Evolutionary conservation across 169 alveolate genomes (phyloP), one percentile per base, ranked within the genome.

Genomic region (Plasmodium reichenowi): DNA sequence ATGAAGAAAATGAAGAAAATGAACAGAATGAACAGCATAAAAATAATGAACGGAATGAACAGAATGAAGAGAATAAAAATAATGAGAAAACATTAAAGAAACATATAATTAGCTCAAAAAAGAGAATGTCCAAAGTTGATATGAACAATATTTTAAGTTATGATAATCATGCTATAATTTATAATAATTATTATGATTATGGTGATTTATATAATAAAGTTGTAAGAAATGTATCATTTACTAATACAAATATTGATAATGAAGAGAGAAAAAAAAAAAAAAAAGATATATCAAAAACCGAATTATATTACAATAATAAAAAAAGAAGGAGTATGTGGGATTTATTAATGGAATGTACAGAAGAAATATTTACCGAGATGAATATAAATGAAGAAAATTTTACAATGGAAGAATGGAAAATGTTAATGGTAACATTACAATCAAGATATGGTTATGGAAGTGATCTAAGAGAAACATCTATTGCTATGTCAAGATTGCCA

Each of bases 301-400:
- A 15, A 15, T 54, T 89, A 52, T 76, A 48, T 83, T 64, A 83
- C 17, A 71, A 70, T 58, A 62, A 73, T 22, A 92, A 80, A n/a
- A 9, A 64, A 70, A 76, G 93, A 56, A 88, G 88, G 70, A 86
- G 94, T 38, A 76, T 93, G 76, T 93, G 96, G 96, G 96, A 93
- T 74, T 74, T 93, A 29, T 88, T 92, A 63, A 83, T 92, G 67
- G 94, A 88, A 88, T 86, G 94, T 24, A 72, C 88, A 64, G 70
- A 83, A 22, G 95, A 93, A 66, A 60, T 93, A 22, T 74, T 93
- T 56, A 29, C 72, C 15, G 96, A 93, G 68, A 80, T 88, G 88
- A 10, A 63, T 38, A 13, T 87, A 20, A 60, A 75, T 38, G 72
- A 67, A 48, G 24, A 43, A 2, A 74, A 88, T 60, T 75, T 64